A percentile compares a stretch with the other conserved stretches of the same genome.
These are phyloP conservation scores for Grosmannia serpens DNA, from an alignment of 2,329 filamentous ascomycete species.

Conservation along the genomic window DNA sequence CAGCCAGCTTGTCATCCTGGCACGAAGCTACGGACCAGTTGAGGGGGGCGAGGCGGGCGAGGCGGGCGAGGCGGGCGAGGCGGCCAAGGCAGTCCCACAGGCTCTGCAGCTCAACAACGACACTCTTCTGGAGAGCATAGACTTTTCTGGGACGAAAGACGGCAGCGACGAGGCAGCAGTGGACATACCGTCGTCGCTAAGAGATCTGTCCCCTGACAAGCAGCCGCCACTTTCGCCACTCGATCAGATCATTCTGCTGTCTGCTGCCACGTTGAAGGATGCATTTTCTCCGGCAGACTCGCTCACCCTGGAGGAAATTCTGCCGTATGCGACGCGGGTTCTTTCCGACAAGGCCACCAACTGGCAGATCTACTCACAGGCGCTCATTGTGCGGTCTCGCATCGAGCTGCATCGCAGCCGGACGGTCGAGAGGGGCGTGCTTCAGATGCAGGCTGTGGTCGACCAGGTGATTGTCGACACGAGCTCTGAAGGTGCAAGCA, in stretches of 20 bases:
- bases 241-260: slow-evolving; percentile 83
- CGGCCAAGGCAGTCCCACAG: slow-evolving; percentile 36
- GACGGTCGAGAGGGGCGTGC: slow-evolving; percentile 76
- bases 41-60: slow-evolving; percentile 13
- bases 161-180: slow-evolving; percentile 9
- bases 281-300: slow-evolving; percentile 72
- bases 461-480: slow-evolving; percentile 93
- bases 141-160: slow-evolving; percentile 43
- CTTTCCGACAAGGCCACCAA: slow-evolving; percentile 83
- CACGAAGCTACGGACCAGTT: slow-evolving; percentile 24
- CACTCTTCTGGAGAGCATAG: slow-evolving; percentile 77
- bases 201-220: slow-evolving; percentile 57
- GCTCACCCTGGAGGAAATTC: slow-evolving; percentile 82
- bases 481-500: slow-evolving; percentile 11
- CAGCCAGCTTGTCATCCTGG: slow-evolving; percentile 84
- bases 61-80: background rate
- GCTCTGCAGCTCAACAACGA: slow-evolving; percentile 80
- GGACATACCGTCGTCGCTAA: slow-evolving; percentile 49
- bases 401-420: slow-evolving; percentile 81
- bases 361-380: slow-evolving; percentile 97
- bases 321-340: slow-evolving; percentile 83
- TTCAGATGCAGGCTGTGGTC: slow-evolving; percentile 89
- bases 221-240: slow-evolving; percentile 74
- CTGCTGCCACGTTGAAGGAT: slow-evolving; percentile 80
- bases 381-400: slow-evolving; percentile 74